Evolutionary conservation across 257 asterid species (phyloP).

Genomic region (Solanum bulbocastanum): DNA sequence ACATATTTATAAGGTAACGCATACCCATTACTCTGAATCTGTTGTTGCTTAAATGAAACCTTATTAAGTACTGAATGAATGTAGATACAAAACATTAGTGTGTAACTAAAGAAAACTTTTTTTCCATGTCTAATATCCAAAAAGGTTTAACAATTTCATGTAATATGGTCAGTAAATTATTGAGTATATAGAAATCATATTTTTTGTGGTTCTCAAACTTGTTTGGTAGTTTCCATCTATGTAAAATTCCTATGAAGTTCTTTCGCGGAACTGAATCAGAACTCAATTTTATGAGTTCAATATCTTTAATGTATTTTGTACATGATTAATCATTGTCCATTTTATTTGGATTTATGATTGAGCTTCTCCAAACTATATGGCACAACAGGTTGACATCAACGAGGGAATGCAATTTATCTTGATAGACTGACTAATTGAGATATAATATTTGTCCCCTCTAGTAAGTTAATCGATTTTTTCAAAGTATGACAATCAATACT

Average conservation of each 20-base stretch:
- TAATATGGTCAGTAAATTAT: too few relatives aligned
- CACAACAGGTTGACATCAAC: not conserved
- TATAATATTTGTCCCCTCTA: accelerated
- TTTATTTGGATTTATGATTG: not conserved
- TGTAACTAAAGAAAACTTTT: not conserved
- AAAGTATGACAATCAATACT: not conserved
- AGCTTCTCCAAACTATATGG: not conserved
- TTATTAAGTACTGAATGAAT: not conserved
- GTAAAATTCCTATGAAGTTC: too few relatives aligned
- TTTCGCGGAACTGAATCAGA: too few relatives aligned
- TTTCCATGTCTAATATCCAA: not conserved
- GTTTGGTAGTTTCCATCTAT: not conserved
- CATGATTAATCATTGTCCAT: not conserved
- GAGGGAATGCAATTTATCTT: not conserved
- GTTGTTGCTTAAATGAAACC: not conserved
- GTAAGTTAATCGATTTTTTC: too few relatives aligned
- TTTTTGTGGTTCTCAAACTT: not conserved
- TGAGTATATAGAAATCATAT: not conserved
- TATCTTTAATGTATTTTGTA: not conserved
- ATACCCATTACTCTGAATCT: not conserved
- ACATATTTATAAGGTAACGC: too few relatives aligned
- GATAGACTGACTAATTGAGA: not conserved
- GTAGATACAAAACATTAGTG: too few relatives aligned
- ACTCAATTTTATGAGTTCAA: not conserved
- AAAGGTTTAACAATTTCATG: not conserved